Evolutionary conservation across 768 basidiomycete species (phyloP).

Genomic region (Leccinum rimulosum): DNA sequence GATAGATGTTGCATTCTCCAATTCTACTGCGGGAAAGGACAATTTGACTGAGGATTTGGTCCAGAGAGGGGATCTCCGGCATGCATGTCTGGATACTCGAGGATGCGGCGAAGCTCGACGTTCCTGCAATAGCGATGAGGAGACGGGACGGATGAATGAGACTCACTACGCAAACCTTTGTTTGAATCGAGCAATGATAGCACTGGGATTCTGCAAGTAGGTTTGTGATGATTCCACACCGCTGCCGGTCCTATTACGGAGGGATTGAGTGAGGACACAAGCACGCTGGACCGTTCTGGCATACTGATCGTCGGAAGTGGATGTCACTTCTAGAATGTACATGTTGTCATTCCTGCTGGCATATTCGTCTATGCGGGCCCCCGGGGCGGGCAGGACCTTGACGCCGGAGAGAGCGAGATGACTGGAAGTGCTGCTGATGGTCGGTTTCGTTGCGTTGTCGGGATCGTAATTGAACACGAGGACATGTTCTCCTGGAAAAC

Average conservation of each 20-base stretch:
- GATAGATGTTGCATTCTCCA: background rate
- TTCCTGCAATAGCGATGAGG: conserved; percentile 40
- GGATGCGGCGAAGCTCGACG: conserved; percentile 50
- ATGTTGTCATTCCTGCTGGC: conserved; percentile 58
- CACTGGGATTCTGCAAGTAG: conserved; percentile 40
- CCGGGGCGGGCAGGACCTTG: conserved; percentile 71
- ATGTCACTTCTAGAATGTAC: conserved; percentile 70
- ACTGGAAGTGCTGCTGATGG: conserved; percentile 49
- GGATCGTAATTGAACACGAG: conserved; percentile 71
- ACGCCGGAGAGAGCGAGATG: conserved; percentile 54
- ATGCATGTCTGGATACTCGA: conserved; percentile 45
- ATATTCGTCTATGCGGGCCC: conserved; percentile 55
- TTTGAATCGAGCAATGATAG: conserved; percentile 61
- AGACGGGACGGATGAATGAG: conserved; percentile 2
- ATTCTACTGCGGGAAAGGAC: conserved; percentile 4
- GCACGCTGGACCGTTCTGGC: conserved; percentile 1
- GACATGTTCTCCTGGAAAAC: conserved; percentile 62
- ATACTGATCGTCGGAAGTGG: conserved; percentile 46
- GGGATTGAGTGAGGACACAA: background rate
- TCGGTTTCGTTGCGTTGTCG: conserved; percentile 36
- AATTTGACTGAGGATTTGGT: conserved; percentile 12
- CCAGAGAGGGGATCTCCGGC: conserved; percentile 3
- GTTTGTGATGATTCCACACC: conserved; percentile 30
- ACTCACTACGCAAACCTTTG: conserved; percentile 46
- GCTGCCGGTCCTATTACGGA: conserved; percentile 9